Base-by-base conservation (phyloP, 1,284 basidiomycete genomes). In the Cryptococcus maquisensis region DNA sequence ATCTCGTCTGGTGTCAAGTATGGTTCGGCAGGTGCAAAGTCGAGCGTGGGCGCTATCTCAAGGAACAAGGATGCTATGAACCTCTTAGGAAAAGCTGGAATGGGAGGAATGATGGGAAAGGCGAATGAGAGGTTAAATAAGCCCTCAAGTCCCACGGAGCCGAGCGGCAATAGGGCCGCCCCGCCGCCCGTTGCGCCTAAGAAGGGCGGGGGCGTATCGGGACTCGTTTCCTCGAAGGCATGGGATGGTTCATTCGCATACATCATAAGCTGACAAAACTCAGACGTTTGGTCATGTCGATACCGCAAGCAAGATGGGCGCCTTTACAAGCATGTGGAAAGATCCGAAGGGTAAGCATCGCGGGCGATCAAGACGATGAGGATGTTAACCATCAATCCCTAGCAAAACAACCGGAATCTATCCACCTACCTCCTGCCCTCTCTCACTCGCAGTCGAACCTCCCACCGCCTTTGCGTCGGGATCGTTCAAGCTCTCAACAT, bases 251-350 rank as follows among this genome's bases (percentile, higher is more conserved):
- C 38, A 7, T 47, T 24, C 15, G 16, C 36, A 24, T 21, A 12
- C 18, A 10, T 4, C 23, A 35, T 7, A 21, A 9, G 23, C 44
- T 46, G 5, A 46, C 21, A 12, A 5, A n/a, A 8, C n/a, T 35
- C 38, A 69, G 66, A 51, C 60, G 4, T 68, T 70, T 44, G 68
- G 68, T 2, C 68, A 70, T 47, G 65, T 70, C 32, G 68, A 70
- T 42, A 67, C 63, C 0, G 56, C 57, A 13, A 65, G 60, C 15
- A 65, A 62, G 50, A 63, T 65, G 60, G 43, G 51, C 36, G 64
- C 68, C 1, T 61, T 67, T 40, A 71, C 64, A 23, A 64, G 61
- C 53, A 71, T 71, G 68, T 71, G 62, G 62, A 64, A 62, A 38
- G 68, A 71, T 52, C 67, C 68, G 47, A 67, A 67, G 39, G 57